Base-by-base conservation (phyloP, 192 early-diverging fungal genomes). In the Coemansia sp. region DNA sequence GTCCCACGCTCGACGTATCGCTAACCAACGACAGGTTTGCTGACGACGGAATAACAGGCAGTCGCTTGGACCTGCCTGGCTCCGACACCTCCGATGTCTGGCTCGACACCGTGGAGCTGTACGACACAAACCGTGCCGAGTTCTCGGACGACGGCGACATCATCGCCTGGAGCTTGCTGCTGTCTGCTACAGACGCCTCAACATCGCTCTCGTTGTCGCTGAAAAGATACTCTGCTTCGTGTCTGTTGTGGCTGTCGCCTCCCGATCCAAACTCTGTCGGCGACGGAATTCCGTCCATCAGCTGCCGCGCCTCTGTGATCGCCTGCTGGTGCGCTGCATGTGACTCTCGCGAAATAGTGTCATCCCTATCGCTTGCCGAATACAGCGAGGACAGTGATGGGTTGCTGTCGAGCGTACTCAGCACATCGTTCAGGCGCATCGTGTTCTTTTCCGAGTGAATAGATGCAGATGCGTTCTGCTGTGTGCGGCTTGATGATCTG, bases 171-270 rank as follows among this genome's bases (percentile, higher is more conserved):
- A 71, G 19, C 62, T 77, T 83, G 63, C 42, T 65, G 40, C 50
- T 49, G 45, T 68, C 61, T 40, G 48, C 52, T 0, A 40, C 59
- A 3, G 32, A 53, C 2, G 42, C 44, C 47, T 68, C 63, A 16
- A 16, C 67, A 23, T 65, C 65, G 9, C 50, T 50, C 8, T 71
- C 75, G 60, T 69, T 63, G 13, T 74, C 72, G 18, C 66, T 53
- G 64, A 83, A 83, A 54, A 83, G 44, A n/a, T 83, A 78, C 59
- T 83, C 81, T 6, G 81, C 81, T 39, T 83, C 81, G 47, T 83
- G 81, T 3, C 32, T 32, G 32, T 32, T 32, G 32, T 23, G 63
- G 5, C 18, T 47, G 13, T 40, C 16, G 15, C 57, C n/a, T 3
- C 52, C 19, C 7, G 18, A 16, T 10, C 58, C 62, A 11, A 70